Evolutionary conservation across 306 rosid genomes (phyloP).

Genomic region (Cajanus cajan): DNA sequence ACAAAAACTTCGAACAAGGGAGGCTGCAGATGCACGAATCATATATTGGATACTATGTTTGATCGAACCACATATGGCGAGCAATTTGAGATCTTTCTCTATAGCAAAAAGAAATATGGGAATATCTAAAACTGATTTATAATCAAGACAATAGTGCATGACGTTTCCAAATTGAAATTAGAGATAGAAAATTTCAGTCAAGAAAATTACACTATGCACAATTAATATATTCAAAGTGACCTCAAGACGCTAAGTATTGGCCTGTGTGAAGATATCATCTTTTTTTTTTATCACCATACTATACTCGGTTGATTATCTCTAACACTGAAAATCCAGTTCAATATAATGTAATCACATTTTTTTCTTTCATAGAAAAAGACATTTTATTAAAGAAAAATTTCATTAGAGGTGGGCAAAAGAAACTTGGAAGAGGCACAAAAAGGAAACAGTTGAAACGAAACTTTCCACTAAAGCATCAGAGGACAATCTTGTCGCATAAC

Average conservation of each 20-base stretch:
- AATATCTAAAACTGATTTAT: too few relatives aligned
- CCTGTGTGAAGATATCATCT: not conserved
- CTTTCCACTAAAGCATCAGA: not conserved
- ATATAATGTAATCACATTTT: not conserved
- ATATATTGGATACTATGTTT: too few relatives aligned
- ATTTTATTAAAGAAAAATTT: not conserved
- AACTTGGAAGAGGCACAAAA: not conserved
- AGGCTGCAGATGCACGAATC: too few relatives aligned
- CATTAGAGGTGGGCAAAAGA: not conserved
- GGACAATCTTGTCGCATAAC: not conserved
- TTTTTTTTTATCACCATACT: not conserved
- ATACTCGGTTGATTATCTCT: not conserved
- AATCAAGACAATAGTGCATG: too few relatives aligned
- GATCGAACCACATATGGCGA: too few relatives aligned
- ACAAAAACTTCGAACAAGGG: too few relatives aligned
- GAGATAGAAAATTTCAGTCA: too few relatives aligned
- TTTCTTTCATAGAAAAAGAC: not conserved
- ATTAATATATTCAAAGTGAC: not conserved
- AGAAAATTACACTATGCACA: not conserved
- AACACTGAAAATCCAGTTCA: not conserved
- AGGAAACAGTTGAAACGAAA: not conserved
- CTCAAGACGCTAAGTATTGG: not conserved
- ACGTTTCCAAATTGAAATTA: too few relatives aligned
- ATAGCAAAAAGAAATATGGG: too few relatives aligned
- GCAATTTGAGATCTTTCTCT: too few relatives aligned